A percentile compares a stretch with the other conserved stretches of the same genome.
phyloP scores from a whole-genome alignment of 371 early-diverging fungal genomes.

The Basidiobolus meristosporus region DNA sequence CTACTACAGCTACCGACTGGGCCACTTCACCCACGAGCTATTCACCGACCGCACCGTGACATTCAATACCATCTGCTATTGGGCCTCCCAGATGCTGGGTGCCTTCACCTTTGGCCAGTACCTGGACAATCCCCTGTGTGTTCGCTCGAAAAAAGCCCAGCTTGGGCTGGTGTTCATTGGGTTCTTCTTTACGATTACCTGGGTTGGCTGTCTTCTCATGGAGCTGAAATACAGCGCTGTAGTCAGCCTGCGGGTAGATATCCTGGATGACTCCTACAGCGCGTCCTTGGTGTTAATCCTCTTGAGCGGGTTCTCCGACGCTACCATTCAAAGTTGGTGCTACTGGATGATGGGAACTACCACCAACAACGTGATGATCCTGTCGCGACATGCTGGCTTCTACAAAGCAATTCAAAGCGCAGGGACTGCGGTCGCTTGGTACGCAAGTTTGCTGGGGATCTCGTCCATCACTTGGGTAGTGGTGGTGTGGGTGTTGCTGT shows the following conservation, averaged over 20 bases:
- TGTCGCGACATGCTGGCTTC: conserved; percentile 46
- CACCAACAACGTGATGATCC: conserved; percentile 37
- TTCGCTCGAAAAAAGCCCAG: conserved; percentile 26
- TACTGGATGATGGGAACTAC: conserved; percentile 61
- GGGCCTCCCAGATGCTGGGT: conserved; percentile 45
- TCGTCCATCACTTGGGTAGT: too few relatives aligned
- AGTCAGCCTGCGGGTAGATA: conserved; percentile 5
- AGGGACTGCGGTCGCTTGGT: conserved; percentile 15
- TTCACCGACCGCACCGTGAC: conserved; percentile 35
- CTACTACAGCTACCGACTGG: conserved; percentile 55
- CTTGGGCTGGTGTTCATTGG: conserved; percentile 22
- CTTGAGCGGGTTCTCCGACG: conserved; percentile 40
- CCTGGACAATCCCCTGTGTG: conserved; percentile 20
- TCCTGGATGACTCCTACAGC: conserved; percentile 21
- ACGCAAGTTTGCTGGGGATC: conserved; percentile 1
- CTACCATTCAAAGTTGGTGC: conserved; percentile 33
- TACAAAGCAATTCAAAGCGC: conserved; percentile 20
- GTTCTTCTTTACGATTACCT: conserved; percentile 22
- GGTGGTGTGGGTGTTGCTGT: too few relatives aligned
- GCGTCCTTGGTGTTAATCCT: conserved; percentile 41
- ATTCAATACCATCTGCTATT: conserved; percentile 47
- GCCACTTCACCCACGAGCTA: conserved; percentile 20
- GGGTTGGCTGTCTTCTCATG: conserved; percentile 36
- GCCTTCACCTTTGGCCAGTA: conserved; percentile 25
- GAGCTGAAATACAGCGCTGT: conserved; percentile 22